Percentiles rank a stretch among this genome's conserved stretches.
Evolutionary conservation across 768 basidiomycete genomes (phyloP).

Genomic region (Rhodocollybia butyracea): DNA sequence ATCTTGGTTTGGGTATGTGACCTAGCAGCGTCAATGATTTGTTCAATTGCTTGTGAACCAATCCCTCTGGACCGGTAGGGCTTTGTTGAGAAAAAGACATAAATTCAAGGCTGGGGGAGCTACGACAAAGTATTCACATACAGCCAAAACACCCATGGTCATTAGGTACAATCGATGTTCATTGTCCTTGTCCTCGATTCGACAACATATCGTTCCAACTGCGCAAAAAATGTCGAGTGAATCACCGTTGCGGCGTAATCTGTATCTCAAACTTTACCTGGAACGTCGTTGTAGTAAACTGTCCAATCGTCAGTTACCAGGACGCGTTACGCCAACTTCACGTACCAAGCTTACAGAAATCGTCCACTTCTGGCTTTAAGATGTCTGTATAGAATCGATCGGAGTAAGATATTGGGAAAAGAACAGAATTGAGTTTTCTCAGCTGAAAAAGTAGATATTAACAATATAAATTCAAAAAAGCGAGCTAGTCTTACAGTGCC

Average conservation of each 20-base stretch:
- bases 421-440: conserved; percentile 55
- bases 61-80: conserved; percentile 81
- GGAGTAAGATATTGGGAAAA: conserved; percentile 88
- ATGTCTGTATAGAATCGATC: conserved; percentile 87
- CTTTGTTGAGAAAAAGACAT: conserved; percentile 32
- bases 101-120: conserved; percentile 8
- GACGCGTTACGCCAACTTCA: conserved; percentile 17
- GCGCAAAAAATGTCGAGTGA: not conserved
- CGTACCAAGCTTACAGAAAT: conserved; percentile 86
- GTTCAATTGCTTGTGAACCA: conserved; percentile 69
- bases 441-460: not conserved
- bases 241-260: not conserved
- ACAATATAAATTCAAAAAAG: conserved; percentile 42
- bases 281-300: conserved; percentile 95
- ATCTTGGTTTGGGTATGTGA: conserved; percentile 60
- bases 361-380: conserved; percentile 70
- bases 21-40: conserved; percentile 62
- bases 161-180: conserved; percentile 71
- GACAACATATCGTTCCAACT: conserved; percentile 85
- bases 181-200: conserved; percentile 67
- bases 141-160: conserved; percentile 90
- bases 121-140: conserved; percentile 33
- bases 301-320: conserved; percentile 9
- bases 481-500: conserved; percentile 65
- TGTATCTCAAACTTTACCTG: conserved; percentile 27